Conservation (phyloP, 1,284 basidiomycete genomes). For the Malassezia arunalokei region DNA sequence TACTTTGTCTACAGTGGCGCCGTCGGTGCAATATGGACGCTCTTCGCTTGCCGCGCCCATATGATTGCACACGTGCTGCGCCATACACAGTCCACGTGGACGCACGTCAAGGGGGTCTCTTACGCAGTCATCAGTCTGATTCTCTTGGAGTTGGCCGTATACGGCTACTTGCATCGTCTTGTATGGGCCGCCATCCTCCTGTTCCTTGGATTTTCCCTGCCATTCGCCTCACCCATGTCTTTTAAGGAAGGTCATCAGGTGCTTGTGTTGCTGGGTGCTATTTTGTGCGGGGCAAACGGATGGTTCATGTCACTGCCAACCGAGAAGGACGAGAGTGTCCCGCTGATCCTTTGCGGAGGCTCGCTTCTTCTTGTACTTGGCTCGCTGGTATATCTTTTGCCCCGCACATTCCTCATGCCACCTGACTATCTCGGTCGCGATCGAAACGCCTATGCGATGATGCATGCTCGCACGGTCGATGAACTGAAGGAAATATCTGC, state of each 20-base stretch:
- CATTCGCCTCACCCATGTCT: constrained; percentile 18
- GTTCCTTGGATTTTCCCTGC: constrained; percentile 52
- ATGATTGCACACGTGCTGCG: not conserved
- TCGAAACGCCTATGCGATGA: constrained; percentile 1
- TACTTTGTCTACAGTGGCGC: constrained; percentile 68
- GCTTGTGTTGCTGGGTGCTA: constrained; percentile 51
- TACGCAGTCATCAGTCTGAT: constrained; percentile 12
- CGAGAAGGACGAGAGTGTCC: constrained; percentile 58
- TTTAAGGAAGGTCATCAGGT: constrained; percentile 31
- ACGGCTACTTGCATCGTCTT: constrained; percentile 53
- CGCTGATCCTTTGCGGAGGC: constrained; percentile 23
- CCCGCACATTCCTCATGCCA: constrained; percentile 13
- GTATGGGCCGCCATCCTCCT: constrained; percentile 64
- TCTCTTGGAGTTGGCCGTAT: constrained; percentile 57
- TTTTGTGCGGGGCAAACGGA: constrained; percentile 53
- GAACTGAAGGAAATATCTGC: not conserved
- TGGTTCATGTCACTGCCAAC: constrained; percentile 63
- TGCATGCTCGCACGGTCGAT: not conserved
- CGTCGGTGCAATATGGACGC: constrained; percentile 58
- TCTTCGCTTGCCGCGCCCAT: not conserved
- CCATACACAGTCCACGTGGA: not conserved
- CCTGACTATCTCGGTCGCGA: constrained; percentile 8
- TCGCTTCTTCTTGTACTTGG: constrained; percentile 19
- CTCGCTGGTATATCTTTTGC: not conserved
- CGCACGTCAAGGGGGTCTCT: not conserved